Percentiles rank a stretch among this genome's conserved stretches.
phyloP scores from a whole-genome alignment of 768 basidiomycete genomes.

The Hirschioporus abietinus region DNA sequence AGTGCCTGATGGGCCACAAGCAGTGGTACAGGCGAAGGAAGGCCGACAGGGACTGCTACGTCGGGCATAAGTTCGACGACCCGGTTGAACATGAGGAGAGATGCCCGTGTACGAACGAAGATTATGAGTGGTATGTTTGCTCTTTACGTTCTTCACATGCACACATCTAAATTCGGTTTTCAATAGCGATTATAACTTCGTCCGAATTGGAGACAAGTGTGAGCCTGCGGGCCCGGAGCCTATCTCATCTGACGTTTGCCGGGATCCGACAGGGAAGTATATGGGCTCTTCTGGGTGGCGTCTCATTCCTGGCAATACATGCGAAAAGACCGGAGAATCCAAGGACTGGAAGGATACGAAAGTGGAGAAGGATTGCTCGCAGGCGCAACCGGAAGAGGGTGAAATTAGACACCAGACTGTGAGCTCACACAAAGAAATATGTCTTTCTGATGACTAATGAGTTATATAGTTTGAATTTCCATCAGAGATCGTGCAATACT shows the following conservation, averaged over 20 bases:
- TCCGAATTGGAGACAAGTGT: slow-evolving; percentile 70
- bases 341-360: slow-evolving; percentile 66
- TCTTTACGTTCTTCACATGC: slow-evolving; percentile 1
- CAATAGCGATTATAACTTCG: slow-evolving; percentile 82
- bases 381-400: slow-evolving; percentile 79
- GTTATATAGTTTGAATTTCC: slow-evolving; percentile 58
- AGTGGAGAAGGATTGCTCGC: slow-evolving; percentile 69
- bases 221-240: slow-evolving; percentile 84
- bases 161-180: neutral
- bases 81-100: slow-evolving; percentile 78
- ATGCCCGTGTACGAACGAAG: slow-evolving; percentile 79
- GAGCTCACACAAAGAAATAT: slow-evolving; percentile 21
- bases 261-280: slow-evolving; percentile 54
- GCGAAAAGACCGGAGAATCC: slow-evolving; percentile 36
- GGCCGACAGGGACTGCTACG: slow-evolving; percentile 76
- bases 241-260: slow-evolving; percentile 72
- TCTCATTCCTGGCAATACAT: slow-evolving; percentile 89
- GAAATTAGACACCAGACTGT: slow-evolving; percentile 72
- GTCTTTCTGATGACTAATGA: neutral
- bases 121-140: slow-evolving; percentile 82
- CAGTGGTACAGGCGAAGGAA: slow-evolving; percentile 94
- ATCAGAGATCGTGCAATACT: slow-evolving; percentile 60
- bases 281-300: slow-evolving; percentile 89
- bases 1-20: slow-evolving; percentile 96
- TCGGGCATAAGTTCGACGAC: slow-evolving; percentile 85